These are phyloP conservation scores for Xylogone sp. DNA, from an alignment of 2,329 filamentous ascomycete species.

Conservation along the genomic window DNA sequence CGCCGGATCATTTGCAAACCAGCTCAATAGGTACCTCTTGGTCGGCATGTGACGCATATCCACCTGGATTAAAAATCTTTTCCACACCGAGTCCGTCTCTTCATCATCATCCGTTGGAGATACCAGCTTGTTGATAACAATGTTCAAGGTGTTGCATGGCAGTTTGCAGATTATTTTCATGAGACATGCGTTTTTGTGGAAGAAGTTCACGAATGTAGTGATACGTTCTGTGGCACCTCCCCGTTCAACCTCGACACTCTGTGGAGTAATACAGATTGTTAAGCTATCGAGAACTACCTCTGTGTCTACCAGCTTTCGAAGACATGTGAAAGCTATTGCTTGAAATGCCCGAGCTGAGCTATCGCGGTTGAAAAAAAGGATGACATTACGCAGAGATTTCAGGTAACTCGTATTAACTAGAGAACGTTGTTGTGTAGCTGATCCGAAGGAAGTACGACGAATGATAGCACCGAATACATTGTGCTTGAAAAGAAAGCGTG, in stretches of 20 bases:
- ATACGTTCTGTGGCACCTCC: slow-evolving; percentile 10
- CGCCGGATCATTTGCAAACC: slow-evolving; percentile 4
- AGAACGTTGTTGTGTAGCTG: background rate
- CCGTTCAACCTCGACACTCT: slow-evolving; percentile 6
- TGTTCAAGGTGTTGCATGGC: slow-evolving; percentile 15
- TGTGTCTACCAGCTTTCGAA: slow-evolving; percentile 13
- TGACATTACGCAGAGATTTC: slow-evolving; percentile 13
- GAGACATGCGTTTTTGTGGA: slow-evolving; percentile 12
- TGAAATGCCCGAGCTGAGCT: slow-evolving; percentile 16
- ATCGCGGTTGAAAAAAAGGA: slow-evolving; percentile 14
- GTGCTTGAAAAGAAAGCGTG: slow-evolving; percentile 18
- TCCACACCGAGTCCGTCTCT: background rate
- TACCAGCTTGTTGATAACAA: slow-evolving; percentile 20
- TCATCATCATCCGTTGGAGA: background rate
- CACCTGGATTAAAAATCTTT: slow-evolving; percentile 10
- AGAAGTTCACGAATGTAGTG: slow-evolving; percentile 20
- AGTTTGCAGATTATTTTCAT: slow-evolving; percentile 16
- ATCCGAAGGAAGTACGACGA: slow-evolving; percentile 3
- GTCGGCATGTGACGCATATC: slow-evolving; percentile 5
- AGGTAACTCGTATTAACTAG: slow-evolving; percentile 11
- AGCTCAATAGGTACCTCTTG: background rate
- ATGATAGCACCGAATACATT: slow-evolving; percentile 21
- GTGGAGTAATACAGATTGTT: slow-evolving; percentile 17
- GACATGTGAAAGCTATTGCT: slow-evolving; percentile 10
- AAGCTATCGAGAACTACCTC: slow-evolving; percentile 14